phyloP scores from a whole-genome alignment of 768 basidiomycete genomes.

The Clitopilus hobsonii region DNA sequence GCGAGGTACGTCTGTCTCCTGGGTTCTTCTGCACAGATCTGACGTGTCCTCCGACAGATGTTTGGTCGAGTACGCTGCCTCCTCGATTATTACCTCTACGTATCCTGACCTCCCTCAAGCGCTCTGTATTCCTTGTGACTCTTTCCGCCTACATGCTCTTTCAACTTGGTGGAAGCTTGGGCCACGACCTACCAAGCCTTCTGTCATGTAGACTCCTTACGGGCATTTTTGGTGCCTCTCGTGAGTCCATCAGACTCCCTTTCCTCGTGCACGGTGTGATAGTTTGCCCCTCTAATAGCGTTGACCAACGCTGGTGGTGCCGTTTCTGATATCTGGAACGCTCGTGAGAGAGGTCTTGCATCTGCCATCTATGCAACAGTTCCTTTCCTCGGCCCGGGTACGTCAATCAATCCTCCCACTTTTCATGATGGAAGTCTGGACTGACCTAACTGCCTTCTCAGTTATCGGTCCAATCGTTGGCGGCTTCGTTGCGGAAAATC shows the following conservation, averaged over 20 bases:
- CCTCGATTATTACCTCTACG: background rate
- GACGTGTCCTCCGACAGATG: constrained; percentile 26
- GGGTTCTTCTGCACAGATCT: constrained; percentile 1
- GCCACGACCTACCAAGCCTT: constrained; percentile 41
- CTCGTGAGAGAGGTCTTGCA: constrained; percentile 56
- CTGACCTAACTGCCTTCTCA: constrained; percentile 13
- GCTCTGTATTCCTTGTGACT: constrained; percentile 50
- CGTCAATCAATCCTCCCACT: background rate
- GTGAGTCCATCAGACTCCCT: constrained; percentile 23
- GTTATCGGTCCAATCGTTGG: constrained; percentile 68
- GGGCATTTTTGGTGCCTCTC: constrained; percentile 55
- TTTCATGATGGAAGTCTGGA: background rate
- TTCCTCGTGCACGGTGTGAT: constrained; percentile 1
- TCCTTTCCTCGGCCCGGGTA: constrained; percentile 56
- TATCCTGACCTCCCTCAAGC: constrained; percentile 22
- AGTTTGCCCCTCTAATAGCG: constrained; percentile 26
- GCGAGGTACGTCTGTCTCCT: constrained; percentile 33
- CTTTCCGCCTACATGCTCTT: constrained; percentile 46
- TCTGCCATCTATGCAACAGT: constrained; percentile 55
- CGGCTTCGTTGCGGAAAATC: constrained; percentile 51
- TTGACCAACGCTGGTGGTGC: constrained; percentile 55
- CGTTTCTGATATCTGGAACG: constrained; percentile 55
- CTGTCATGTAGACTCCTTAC: constrained; percentile 50
- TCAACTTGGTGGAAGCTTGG: constrained; percentile 50
- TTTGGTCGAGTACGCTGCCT: constrained; percentile 43